Evolutionary conservation across 176 grass and related monocot genomes (phyloP).

Genomic region (Cenchrus purpureus): DNA sequence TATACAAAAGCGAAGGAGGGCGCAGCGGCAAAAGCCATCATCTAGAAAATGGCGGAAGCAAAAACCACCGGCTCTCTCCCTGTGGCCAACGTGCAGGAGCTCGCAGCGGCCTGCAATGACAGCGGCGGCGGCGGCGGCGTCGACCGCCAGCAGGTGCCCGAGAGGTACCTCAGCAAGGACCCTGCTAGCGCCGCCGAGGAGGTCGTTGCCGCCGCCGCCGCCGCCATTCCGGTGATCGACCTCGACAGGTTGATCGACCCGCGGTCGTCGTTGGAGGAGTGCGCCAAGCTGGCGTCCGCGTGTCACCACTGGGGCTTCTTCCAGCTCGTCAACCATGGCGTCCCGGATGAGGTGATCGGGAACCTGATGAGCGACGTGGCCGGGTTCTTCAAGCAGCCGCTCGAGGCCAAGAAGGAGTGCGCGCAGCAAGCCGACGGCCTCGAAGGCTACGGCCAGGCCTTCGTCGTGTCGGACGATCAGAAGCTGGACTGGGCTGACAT

Average conservation of each 20-base stretch:
- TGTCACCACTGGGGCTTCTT: constrained; percentile 39
- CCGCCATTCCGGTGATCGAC: constrained; percentile 5
- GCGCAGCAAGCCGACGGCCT: background rate
- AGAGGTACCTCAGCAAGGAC: constrained; percentile 7
- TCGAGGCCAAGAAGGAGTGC: constrained; percentile 34
- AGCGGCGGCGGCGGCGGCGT: too few relatives aligned
- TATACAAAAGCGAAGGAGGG: too few relatives aligned
- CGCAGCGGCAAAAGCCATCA: too few relatives aligned
- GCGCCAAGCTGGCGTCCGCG: constrained; percentile 14
- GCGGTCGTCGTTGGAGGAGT: background rate
- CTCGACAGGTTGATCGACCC: background rate
- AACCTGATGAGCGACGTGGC: constrained; percentile 28
- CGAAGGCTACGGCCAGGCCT: constrained; percentile 53
- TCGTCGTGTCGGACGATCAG: constrained; percentile 46
- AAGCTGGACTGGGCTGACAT: constrained; percentile 60
- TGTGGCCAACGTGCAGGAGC: constrained; percentile 29
- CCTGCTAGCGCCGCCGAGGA: background rate
- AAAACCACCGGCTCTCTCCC: background rate
- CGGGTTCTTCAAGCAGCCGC: constrained; percentile 43
- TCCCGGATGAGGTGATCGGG: constrained; percentile 27
- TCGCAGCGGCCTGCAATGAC: background rate
- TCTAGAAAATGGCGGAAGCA: background rate
- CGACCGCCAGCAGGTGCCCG: background rate
- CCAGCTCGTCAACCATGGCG: constrained; percentile 51
- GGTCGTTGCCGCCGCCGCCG: background rate